These are phyloP conservation scores for Zoysia pacifica DNA, from an alignment of 176 grass and related monocot species.

Conservation along the genomic window DNA sequence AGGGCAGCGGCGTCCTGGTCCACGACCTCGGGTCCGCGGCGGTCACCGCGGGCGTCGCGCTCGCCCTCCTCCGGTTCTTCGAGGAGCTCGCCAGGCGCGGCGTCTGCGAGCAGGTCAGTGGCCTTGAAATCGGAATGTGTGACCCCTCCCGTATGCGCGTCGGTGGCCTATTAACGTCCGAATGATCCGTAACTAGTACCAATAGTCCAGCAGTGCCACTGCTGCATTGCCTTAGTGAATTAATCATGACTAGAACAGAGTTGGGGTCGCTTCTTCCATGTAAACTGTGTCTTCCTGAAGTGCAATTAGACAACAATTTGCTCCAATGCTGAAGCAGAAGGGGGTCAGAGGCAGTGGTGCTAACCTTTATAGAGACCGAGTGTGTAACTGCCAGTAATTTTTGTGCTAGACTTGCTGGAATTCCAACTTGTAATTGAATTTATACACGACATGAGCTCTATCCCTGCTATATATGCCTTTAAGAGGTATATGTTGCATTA, in stretches of 20 bases:
- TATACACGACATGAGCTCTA: not conserved
- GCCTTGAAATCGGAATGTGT: not conserved
- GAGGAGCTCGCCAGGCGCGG: slow-evolving; percentile 84
- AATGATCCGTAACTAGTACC: not conserved
- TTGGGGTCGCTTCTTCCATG: not conserved
- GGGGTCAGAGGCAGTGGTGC: not conserved
- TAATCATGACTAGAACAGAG: not conserved
- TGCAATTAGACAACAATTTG: not conserved
- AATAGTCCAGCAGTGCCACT: not conserved
- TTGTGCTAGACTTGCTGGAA: too few relatives aligned
- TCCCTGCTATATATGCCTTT: not conserved
- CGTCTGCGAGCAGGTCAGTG: slow-evolving; percentile 76
- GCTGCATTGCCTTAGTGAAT: not conserved
- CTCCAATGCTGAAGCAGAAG: not conserved
- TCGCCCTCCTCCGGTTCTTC: slow-evolving; percentile 79
- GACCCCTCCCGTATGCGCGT: not conserved
- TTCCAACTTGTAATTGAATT: not conserved
- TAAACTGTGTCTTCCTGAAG: not conserved
- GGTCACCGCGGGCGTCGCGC: slow-evolving; percentile 48
- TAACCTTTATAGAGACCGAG: not conserved
- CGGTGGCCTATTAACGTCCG: not conserved
- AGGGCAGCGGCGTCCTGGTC: slow-evolving; percentile 31
- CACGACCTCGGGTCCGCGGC: slow-evolving; percentile 55
- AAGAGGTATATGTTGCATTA: not conserved
- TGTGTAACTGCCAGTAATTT: not conserved